Evolutionary conservation across 2,329 filamentous ascomycete species (phyloP).

Genomic region (Nannizziopsis barbatae): DNA sequence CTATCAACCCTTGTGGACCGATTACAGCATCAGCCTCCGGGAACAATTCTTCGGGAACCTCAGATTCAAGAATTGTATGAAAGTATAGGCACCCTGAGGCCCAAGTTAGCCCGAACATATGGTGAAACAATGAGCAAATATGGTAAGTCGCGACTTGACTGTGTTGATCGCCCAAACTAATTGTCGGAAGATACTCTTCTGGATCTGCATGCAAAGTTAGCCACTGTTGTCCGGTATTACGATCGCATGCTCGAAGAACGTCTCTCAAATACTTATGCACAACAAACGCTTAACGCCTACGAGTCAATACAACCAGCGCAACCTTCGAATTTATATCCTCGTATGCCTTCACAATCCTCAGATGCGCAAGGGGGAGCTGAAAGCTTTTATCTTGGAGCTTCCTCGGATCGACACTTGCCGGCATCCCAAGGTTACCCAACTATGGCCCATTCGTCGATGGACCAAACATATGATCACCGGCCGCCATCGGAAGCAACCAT

Average conservation of each 20-base stretch:
- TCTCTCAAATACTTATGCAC: slow-evolving; percentile 80
- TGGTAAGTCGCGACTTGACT: slow-evolving; percentile 44
- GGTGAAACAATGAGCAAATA: slow-evolving; percentile 99
- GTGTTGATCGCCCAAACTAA: slow-evolving; percentile 16
- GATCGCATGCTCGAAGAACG: slow-evolving; percentile 96
- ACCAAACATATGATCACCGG: slow-evolving; percentile 4
- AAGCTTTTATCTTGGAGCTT: slow-evolving; percentile 12
- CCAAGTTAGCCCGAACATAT: slow-evolving; percentile 88
- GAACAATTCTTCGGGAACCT: slow-evolving; percentile 89
- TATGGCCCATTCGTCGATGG: slow-evolving; percentile 6
- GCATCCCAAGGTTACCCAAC: slow-evolving; percentile 1
- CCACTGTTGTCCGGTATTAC: slow-evolving; percentile 93
- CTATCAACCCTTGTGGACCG: slow-evolving; percentile 91
- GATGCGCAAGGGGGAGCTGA: slow-evolving; percentile 37
- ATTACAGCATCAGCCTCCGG: slow-evolving; percentile 85
- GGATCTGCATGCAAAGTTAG: slow-evolving; percentile 87
- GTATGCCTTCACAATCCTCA: slow-evolving; percentile 48
- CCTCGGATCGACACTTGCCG: neutral
- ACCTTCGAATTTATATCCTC: slow-evolving; percentile 57
- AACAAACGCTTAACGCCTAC: slow-evolving; percentile 61
- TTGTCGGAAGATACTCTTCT: slow-evolving; percentile 63
- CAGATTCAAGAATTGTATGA: slow-evolving; percentile 98
- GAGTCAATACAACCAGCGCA: slow-evolving; percentile 34
- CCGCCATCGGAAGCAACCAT: neutral
- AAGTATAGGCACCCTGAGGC: slow-evolving; percentile 83